Evolutionary conservation across 768 basidiomycete genomes (phyloP), one percentile per base, ranked within the genome.

Genomic region (Pisolithus albus): DNA sequence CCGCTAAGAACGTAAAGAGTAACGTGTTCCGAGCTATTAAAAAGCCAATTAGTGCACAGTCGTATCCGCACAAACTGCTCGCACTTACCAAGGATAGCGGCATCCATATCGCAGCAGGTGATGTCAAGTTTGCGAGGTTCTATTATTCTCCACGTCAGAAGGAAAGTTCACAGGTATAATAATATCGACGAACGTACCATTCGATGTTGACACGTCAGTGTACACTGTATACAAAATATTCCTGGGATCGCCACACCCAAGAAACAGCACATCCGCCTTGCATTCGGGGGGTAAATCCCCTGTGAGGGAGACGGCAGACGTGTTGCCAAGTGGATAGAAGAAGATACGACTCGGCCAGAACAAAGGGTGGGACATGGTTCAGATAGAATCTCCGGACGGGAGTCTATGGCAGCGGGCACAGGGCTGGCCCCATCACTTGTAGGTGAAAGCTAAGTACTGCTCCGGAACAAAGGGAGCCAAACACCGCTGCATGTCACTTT

Each of bases 261-360:
- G 68, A 9, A 78, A 66, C 8, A 81, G 68, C 19, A 78, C 59
- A 19, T 70, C 61, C 6, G 74, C 75, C n/a, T 62, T 46, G 39
- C 69, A 56, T 50, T 77, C 76, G 0, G 74, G 72, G 49, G 74
- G 58, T 7, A 81, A 58, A 39, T 74, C 67, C 37, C 72, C 61
- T 5, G 75, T 73, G 18, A 80, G 63, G 53, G 66, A 75, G 7
- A 74, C 61, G 2, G 80, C 72, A 11, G 76, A 65, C 0, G 79
- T 80, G 58, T 81, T 80, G 24, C 80, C 79, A 7, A 79, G 69
- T 4, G 79, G 73, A 60, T 80, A 81, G 67, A 78, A 81, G 48
- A 69, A 77, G 4, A 58, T 58, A 53, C 70, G 72, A 7, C 65
- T 70, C 2, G 72, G 75, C 71, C 74, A 79, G 15, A 66, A 50